phyloP scores from a whole-genome alignment of 179 eudicot species.

The Silene noctiflora region DNA sequence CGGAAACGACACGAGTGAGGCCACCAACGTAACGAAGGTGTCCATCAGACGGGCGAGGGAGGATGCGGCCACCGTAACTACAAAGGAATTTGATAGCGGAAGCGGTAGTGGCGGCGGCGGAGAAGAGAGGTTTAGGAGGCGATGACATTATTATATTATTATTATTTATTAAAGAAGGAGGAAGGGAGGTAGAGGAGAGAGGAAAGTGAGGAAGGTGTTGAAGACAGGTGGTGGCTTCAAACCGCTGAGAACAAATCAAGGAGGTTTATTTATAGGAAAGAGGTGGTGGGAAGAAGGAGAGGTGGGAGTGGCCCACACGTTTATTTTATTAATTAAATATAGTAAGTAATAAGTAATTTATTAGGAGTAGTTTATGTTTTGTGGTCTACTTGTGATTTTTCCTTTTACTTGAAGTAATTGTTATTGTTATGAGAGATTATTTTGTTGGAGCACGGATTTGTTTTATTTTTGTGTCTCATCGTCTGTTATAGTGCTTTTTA shows the following conservation, averaged over 20 bases:
- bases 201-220: conserved; percentile 16
- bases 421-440: no score
- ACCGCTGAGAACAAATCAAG: conserved; percentile 20
- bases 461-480: no score
- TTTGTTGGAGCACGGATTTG: no score
- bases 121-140: conserved; percentile 8
- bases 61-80: conserved; percentile 83
- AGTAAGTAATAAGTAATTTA: no score
- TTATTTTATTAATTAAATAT: background rate
- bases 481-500: no score
- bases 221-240: conserved; percentile 29
- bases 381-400: no score
- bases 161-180: background rate
- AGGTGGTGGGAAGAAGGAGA: background rate
- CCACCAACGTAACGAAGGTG: conserved; percentile 87
- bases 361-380: no score
- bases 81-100: conserved; percentile 51
- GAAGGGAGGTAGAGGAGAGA: background rate
- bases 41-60: conserved; percentile 84
- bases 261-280: conserved; percentile 27
- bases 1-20: conserved; percentile 74
- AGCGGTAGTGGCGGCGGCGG: background rate
- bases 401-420: no score
- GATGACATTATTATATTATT: background rate
- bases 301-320: conserved; percentile 13